These are phyloP conservation scores for Phoma sp. DNA, from an alignment of 2,329 filamentous ascomycete species.

Conservation along the genomic window DNA sequence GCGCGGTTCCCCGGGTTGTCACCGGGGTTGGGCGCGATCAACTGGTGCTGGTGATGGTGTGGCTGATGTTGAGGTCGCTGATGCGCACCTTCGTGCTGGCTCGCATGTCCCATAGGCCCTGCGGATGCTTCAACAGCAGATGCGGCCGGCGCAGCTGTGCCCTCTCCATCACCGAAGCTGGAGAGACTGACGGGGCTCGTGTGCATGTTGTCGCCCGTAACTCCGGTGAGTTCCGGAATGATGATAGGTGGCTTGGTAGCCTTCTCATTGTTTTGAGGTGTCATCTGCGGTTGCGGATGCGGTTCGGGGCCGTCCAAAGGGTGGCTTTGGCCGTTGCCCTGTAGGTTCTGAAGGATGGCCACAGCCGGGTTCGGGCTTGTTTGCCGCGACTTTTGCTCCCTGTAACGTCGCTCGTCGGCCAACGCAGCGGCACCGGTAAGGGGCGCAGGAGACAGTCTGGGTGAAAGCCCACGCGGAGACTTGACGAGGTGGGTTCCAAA, in stretches of 20 bases:
- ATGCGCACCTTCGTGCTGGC: conserved; percentile 45
- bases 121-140: conserved; percentile 59
- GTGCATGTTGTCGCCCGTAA: conserved; percentile 55
- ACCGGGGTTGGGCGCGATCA: conserved; percentile 45
- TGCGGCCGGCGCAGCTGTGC: conserved; percentile 52
- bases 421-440: conserved; percentile 58
- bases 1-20: conserved; percentile 58
- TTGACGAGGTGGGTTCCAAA: conserved; percentile 51
- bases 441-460: conserved; percentile 49
- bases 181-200: conserved; percentile 61
- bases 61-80: conserved; percentile 34
- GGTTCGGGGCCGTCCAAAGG: conserved; percentile 51
- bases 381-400: conserved; percentile 51
- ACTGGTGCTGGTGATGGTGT: conserved; percentile 44
- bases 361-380: conserved; percentile 58
- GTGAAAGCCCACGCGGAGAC: conserved; percentile 51
- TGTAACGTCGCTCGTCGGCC: conserved; percentile 54
- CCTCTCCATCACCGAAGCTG: conserved; percentile 61
- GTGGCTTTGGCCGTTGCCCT: conserved; percentile 48
- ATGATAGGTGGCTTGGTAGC: conserved; percentile 55
- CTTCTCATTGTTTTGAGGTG: conserved; percentile 57
- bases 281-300: conserved; percentile 53
- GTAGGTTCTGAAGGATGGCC: conserved; percentile 53
- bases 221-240: conserved; percentile 52
- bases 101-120: conserved; percentile 52